phyloP scores from a whole-genome alignment of 805 yeast species.

The Maudiozyma barnettii region DNA sequence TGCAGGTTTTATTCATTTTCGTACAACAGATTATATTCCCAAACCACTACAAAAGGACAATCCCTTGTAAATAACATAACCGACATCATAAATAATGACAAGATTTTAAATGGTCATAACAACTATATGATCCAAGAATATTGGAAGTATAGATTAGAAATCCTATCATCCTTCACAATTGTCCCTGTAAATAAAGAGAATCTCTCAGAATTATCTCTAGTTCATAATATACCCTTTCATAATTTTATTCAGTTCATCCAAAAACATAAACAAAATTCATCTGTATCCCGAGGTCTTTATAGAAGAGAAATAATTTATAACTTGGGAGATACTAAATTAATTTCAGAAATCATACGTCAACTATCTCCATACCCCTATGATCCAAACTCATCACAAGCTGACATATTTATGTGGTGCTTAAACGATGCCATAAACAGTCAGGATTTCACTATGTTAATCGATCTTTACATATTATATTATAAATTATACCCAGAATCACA shows the following conservation, averaged over 20 bases:
- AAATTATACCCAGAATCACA: conserved; percentile 4
- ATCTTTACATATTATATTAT: conserved; percentile 16
- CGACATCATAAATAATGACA: too few species aligned
- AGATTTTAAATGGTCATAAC: too few species aligned
- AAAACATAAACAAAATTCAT: background rate
- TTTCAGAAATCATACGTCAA: background rate
- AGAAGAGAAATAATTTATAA: conserved; percentile 7
- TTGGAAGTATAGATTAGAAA: too few species aligned
- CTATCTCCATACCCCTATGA: background rate
- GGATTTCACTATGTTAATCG: conserved; percentile 16
- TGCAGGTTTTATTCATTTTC: too few species aligned
- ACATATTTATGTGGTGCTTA: conserved; percentile 11
- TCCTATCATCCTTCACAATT: too few species aligned
- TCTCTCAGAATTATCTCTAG: background rate
- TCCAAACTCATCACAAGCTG: background rate
- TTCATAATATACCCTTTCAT: background rate
- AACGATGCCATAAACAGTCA: conserved; percentile 9
- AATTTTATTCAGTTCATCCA: conserved; percentile 1
- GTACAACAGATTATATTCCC: background rate
- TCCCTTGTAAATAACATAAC: background rate
- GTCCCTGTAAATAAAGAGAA: too few species aligned
- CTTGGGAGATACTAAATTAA: background rate
- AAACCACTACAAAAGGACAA: background rate
- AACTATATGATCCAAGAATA: too few species aligned
- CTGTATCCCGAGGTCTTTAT: conserved; percentile 6